These are phyloP conservation scores for Tolypocladium inflatum DNA, from an alignment of 2,329 filamentous ascomycete species.

Conservation along the genomic window DNA sequence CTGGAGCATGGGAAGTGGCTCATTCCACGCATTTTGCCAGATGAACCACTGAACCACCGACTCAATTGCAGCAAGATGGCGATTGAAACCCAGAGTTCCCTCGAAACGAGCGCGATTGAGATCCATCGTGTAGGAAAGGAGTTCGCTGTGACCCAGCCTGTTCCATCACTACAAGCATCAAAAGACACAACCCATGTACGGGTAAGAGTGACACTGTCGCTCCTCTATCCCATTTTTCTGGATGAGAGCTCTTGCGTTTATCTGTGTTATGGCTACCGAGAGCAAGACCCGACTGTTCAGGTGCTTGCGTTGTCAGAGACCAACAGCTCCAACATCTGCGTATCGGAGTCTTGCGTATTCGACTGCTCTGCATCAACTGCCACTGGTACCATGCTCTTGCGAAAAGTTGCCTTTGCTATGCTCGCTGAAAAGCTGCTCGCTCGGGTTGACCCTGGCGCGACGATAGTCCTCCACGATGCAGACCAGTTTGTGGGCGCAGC, in stretches of 20 bases:
- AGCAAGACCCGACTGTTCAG: neutral
- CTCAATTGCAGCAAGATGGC: slow-evolving; percentile 1
- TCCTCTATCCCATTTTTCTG: neutral
- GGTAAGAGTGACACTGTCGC: neutral
- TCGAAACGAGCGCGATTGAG: neutral
- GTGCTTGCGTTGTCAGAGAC: neutral
- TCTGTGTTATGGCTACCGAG: neutral
- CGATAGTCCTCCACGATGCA: neutral
- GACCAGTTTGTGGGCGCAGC: neutral
- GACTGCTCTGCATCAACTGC: neutral
- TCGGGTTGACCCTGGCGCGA: neutral
- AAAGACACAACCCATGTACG: neutral
- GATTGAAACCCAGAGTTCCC: neutral
- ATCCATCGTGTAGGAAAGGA: neutral
- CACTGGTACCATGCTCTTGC: neutral
- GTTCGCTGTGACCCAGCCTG: neutral
- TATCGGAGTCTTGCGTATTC: neutral
- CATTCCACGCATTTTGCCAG: neutral
- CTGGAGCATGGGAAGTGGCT: neutral
- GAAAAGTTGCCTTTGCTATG: neutral
- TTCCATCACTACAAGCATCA: neutral
- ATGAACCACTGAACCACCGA: neutral
- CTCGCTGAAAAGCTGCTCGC: neutral
- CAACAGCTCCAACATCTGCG: neutral
- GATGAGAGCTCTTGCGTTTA: neutral